phyloP scores from a whole-genome alignment of 164 flowering plant species.

The Tetracentron sinense region DNA sequence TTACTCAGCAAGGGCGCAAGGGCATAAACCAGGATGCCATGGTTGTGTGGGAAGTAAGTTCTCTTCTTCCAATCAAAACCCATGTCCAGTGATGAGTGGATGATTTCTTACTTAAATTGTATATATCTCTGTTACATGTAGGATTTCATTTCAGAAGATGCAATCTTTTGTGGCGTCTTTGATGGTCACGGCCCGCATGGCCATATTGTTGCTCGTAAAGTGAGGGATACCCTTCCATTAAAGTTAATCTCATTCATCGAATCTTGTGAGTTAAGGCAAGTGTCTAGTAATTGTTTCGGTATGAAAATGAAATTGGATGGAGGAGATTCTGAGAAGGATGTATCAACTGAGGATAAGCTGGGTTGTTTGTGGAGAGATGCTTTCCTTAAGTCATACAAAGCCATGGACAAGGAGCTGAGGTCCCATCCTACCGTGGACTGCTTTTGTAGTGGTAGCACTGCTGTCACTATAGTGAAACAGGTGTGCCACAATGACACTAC shows the following conservation, averaged over 20 bases:
- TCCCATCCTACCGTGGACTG: conserved; percentile 79
- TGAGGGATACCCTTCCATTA: conserved; percentile 74
- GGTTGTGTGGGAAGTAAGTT: conserved; percentile 90
- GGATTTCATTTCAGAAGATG: conserved; percentile 80
- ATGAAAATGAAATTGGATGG: conserved; percentile 32
- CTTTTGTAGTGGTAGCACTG: conserved; percentile 96
- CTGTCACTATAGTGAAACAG: conserved; percentile 84
- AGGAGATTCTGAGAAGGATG: conserved; percentile 39
- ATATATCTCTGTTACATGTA: conserved; percentile 24
- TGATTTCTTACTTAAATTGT: conserved; percentile 6
- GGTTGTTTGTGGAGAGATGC: conserved; percentile 65
- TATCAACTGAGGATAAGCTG: conserved; percentile 40
- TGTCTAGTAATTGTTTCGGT: conserved; percentile 38
- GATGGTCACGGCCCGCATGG: conserved; percentile 98
- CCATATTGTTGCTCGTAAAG: conserved; percentile 87
- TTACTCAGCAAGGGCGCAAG: conserved; percentile 93
- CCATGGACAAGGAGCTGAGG: conserved; percentile 89
- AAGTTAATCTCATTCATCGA: conserved; percentile 55
- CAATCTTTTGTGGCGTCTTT: conserved; percentile 84
- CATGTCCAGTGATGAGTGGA: not conserved
- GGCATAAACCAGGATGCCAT: conserved; percentile 96
- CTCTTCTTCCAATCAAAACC: not conserved
- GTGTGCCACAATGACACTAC: conserved; percentile 23
- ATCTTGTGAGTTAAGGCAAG: conserved; percentile 38
- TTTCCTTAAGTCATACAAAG: conserved; percentile 70